phyloP scores from a whole-genome alignment of 495 filamentous ascomycete genomes.

The Hypoxylon lenormandii region DNA sequence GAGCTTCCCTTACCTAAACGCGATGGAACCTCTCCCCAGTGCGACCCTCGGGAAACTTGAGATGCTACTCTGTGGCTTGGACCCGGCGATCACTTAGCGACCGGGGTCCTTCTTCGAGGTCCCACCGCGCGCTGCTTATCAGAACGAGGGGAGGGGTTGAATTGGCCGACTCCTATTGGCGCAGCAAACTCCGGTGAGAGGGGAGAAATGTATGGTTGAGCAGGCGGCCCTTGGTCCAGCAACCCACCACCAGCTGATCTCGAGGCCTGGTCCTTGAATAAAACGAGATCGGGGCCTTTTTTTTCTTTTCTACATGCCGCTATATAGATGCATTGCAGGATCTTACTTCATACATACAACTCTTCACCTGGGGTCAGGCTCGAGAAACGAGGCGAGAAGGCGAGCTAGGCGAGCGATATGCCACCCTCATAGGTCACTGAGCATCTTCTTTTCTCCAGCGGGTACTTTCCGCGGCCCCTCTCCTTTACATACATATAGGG shows the following conservation, averaged over 20 bases:
- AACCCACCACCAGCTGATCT: conserved; percentile 36
- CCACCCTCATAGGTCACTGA: conserved; percentile 8
- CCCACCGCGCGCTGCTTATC: conserved; percentile 40
- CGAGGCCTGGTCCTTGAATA: conserved; percentile 50
- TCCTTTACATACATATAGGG: conserved; percentile 10
- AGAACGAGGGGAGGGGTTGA: conserved; percentile 34
- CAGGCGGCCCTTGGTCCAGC: conserved; percentile 22
- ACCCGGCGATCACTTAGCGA: conserved; percentile 42
- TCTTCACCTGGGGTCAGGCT: conserved; percentile 33
- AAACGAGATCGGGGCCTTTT: conserved; percentile 47
- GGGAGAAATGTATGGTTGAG: no score
- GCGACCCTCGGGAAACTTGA: conserved; percentile 45
- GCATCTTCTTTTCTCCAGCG: conserved; percentile 4
- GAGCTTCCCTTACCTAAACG: conserved; percentile 49
- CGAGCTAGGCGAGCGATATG: neutral
- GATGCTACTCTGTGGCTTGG: conserved; percentile 53
- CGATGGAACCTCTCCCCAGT: conserved; percentile 48
- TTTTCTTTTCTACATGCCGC: conserved; percentile 31
- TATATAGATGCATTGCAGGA: conserved; percentile 54
- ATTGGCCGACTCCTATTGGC: conserved; percentile 45
- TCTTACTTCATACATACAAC: conserved; percentile 47
- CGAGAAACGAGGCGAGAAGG: conserved; percentile 6
- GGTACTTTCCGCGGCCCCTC: conserved; percentile 3
- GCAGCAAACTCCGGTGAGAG: conserved; percentile 46
- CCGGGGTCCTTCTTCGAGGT: conserved; percentile 11